Conservation (phyloP, 306 rosid species). For the Pyrus communis region DNA sequence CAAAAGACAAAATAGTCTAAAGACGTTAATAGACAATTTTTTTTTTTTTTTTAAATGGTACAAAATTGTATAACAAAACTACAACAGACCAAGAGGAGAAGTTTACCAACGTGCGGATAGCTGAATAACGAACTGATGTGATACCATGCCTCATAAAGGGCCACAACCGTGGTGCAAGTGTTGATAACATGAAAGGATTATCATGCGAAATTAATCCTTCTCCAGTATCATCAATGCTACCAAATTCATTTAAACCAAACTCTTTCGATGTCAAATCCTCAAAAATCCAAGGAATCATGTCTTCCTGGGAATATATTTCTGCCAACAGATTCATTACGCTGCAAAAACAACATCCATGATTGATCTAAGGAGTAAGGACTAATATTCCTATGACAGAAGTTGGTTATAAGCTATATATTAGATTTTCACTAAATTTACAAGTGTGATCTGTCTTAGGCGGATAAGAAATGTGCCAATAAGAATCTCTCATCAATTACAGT, state of each 20-base stretch:
- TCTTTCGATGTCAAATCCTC: constrained; percentile 40
- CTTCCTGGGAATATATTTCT: constrained; percentile 92
- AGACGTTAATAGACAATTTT: not conserved
- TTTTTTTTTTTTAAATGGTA: not conserved
- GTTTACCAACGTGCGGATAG: constrained; percentile 86
- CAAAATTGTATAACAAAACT: not conserved
- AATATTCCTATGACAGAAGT: not conserved
- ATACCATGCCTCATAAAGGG: constrained; percentile 98
- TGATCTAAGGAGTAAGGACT: not conserved
- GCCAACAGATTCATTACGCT: constrained; percentile 98
- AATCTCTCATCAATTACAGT: not conserved
- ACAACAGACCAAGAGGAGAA: not conserved
- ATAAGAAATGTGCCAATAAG: not conserved
- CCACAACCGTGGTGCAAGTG: constrained; percentile 89
- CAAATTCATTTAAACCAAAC: constrained; percentile 44
- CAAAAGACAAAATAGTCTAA: not conserved
- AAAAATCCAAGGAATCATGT: constrained; percentile 77
- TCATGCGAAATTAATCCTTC: constrained; percentile 33
- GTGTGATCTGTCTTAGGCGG: not conserved
- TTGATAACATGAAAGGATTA: constrained; percentile 69
- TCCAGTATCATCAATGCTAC: constrained; percentile 32
- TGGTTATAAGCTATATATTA: not conserved
- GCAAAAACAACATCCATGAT: constrained; percentile 29
- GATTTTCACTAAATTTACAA: not conserved
- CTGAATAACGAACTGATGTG: constrained; percentile 85